Conservation (phyloP, 208 protist species). For the Trypanosoma lewisi region DNA sequence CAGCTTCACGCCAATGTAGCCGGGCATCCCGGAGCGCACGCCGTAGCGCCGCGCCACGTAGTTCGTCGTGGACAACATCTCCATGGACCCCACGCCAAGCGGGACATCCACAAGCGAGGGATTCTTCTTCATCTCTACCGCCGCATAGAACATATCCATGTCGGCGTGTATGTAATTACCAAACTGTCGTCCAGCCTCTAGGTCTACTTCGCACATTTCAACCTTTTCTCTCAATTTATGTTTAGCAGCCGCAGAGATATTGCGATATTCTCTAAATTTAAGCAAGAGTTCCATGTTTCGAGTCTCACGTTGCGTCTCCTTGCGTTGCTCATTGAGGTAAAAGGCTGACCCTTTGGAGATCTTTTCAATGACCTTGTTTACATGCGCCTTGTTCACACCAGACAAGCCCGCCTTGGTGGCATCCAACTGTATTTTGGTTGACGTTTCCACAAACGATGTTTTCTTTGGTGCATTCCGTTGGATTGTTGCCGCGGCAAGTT, state of each 20-base stretch:
- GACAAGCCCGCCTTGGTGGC: slow-evolving; percentile 77
- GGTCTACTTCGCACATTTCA: slow-evolving; percentile 45
- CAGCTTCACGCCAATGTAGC: slow-evolving; percentile 91
- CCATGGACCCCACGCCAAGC: slow-evolving; percentile 90
- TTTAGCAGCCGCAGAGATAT: slow-evolving; percentile 24
- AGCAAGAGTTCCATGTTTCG: slow-evolving; percentile 47
- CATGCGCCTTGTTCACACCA: slow-evolving; percentile 76
- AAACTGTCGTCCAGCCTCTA: slow-evolving; percentile 68
- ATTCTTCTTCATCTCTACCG: slow-evolving; percentile 92
- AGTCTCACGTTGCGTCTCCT: slow-evolving; percentile 44
- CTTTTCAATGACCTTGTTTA: slow-evolving; percentile 81
- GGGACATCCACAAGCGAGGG: slow-evolving; percentile 85
- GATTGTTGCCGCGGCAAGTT: not conserved
- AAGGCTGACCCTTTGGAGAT: slow-evolving; percentile 72
- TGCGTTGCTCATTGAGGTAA: slow-evolving; percentile 78
- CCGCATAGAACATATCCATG: slow-evolving; percentile 94
- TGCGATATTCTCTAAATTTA: slow-evolving; percentile 56
- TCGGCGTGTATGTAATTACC: slow-evolving; percentile 82
- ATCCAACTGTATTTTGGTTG: slow-evolving; percentile 71
- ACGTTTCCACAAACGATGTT: not conserved
- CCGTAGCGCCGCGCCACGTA: slow-evolving; percentile 95
- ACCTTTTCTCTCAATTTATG: not conserved
- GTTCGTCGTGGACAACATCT: slow-evolving; percentile 95
- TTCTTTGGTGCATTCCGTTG: not conserved
- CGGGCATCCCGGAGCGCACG: slow-evolving; percentile 95